Evolutionary conservation across 202 grass and related monocot genomes (phyloP).

Genomic region (Brachypodium distachyon): DNA sequence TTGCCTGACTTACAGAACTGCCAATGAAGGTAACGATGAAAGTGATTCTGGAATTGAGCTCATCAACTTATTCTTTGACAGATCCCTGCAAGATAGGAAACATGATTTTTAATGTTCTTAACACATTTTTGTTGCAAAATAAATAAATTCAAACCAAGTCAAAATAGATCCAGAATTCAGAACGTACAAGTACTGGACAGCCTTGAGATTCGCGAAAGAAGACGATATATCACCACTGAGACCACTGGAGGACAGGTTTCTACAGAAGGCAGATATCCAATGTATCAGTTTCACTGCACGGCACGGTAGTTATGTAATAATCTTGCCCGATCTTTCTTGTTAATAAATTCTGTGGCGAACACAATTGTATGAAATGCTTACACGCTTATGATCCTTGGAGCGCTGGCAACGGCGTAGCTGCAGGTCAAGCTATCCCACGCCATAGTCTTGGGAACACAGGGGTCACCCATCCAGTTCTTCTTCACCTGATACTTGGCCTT

Average conservation of each 20-base stretch:
- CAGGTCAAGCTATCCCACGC: constrained; percentile 62
- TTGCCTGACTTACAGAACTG: constrained; percentile 33
- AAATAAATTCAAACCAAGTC: background rate
- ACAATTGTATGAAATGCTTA: constrained; percentile 24
- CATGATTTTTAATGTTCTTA: too few species aligned
- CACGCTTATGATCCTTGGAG: constrained; percentile 43
- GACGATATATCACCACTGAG: constrained; percentile 30
- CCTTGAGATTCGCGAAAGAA: constrained; percentile 31
- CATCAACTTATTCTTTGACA: constrained; percentile 57
- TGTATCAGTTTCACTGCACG: background rate
- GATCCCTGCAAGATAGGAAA: constrained; percentile 41
- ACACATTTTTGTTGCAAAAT: background rate
- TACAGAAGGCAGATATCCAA: background rate
- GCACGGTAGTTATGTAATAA: background rate
- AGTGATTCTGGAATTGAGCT: constrained; percentile 52
- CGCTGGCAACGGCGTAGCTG: constrained; percentile 26
- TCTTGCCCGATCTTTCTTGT: background rate
- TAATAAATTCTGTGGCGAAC: background rate
- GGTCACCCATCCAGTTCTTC: constrained; percentile 65
- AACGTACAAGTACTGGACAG: constrained; percentile 39
- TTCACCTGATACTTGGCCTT: constrained; percentile 38
- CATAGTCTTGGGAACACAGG: constrained; percentile 34
- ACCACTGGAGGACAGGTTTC: constrained; percentile 35
- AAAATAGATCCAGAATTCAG: background rate
- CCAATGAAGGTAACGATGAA: constrained; percentile 26